Conservation (phyloP, 2,329 filamentous ascomycete species). For the Aspergillus proliferans region DNA sequence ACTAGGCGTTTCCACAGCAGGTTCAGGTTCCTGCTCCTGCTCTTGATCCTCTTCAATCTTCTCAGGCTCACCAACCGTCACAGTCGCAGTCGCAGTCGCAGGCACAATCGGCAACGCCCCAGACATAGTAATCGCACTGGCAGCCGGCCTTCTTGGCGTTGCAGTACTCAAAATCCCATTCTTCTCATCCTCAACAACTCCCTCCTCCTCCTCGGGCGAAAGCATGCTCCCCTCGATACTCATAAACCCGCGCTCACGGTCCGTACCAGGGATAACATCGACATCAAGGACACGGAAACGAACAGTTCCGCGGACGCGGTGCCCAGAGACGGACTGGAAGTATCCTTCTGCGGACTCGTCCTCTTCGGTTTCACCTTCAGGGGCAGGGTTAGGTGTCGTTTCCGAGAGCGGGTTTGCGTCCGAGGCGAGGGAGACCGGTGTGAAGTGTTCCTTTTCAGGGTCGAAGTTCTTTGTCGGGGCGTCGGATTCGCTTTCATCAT, state of each 20-base stretch:
- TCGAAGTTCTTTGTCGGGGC: conserved; percentile 23
- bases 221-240: conserved; percentile 87
- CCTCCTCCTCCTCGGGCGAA: conserved; percentile 58
- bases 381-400: conserved; percentile 15
- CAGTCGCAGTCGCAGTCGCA: conserved; percentile 3
- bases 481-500: conserved; percentile 18
- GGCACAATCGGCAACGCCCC: conserved; percentile 16
- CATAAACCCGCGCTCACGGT: conserved; percentile 67
- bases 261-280: conserved; percentile 63
- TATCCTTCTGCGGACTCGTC: conserved; percentile 56
- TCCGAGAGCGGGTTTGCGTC: conserved; percentile 24
- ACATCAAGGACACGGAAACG: conserved; percentile 78
- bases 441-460: conserved; percentile 35
- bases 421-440: conserved; percentile 28
- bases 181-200: conserved; percentile 51
- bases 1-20: conserved; percentile 11
- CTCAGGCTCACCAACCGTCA: no score
- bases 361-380: conserved; percentile 45
- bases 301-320: conserved; percentile 63
- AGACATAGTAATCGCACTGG: conserved; percentile 12
- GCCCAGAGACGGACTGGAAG: conserved; percentile 67
- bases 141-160: conserved; percentile 10
- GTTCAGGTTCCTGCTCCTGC: conserved; percentile 12
- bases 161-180: conserved; percentile 28
- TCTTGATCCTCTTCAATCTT: neutral